These are phyloP conservation scores for Helenozyma rhizophorensis DNA, from an alignment of 805 yeast genomes.

Conservation along the genomic window DNA sequence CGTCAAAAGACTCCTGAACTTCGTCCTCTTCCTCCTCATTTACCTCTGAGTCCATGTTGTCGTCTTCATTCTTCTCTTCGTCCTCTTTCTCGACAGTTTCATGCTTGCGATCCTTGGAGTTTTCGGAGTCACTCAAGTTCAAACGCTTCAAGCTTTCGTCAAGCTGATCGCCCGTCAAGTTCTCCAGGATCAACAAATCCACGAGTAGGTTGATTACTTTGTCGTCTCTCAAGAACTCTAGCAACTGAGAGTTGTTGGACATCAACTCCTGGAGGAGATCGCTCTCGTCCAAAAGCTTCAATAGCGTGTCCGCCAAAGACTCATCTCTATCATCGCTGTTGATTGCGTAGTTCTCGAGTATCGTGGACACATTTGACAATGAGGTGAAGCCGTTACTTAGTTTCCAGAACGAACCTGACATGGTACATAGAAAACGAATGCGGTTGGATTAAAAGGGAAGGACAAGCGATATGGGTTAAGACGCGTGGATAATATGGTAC, in stretches of 20 bases:
- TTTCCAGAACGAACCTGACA: slow-evolving; percentile 48
- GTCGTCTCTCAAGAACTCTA: slow-evolving; percentile 63
- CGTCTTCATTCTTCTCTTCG: slow-evolving; percentile 8
- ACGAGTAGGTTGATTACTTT: slow-evolving; percentile 32
- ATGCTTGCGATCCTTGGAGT: background rate
- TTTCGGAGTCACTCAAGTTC: slow-evolving; percentile 6
- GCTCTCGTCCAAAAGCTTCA: slow-evolving; percentile 38
- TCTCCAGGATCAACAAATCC: slow-evolving; percentile 30
- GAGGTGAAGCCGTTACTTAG: slow-evolving; percentile 44
- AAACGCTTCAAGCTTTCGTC: slow-evolving; percentile 12
- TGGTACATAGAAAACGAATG: too few species aligned
- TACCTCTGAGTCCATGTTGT: slow-evolving; percentile 4
- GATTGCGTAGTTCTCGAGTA: slow-evolving; percentile 31
- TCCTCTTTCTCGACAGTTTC: slow-evolving; percentile 13
- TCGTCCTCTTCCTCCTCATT: slow-evolving; percentile 7
- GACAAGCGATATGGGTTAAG: too few species aligned
- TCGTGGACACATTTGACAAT: slow-evolving; percentile 35
- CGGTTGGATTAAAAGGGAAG: too few species aligned
- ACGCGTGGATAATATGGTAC: too few species aligned
- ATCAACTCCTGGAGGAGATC: slow-evolving; percentile 51
- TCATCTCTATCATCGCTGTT: slow-evolving; percentile 13
- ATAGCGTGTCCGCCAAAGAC: slow-evolving; percentile 22
- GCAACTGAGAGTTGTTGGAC: slow-evolving; percentile 68
- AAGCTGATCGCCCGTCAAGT: slow-evolving; percentile 14
- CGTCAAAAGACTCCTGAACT: slow-evolving; percentile 22